phyloP scores from a whole-genome alignment of 2,329 filamentous ascomycete species.

The Coniochaeta sp. region DNA sequence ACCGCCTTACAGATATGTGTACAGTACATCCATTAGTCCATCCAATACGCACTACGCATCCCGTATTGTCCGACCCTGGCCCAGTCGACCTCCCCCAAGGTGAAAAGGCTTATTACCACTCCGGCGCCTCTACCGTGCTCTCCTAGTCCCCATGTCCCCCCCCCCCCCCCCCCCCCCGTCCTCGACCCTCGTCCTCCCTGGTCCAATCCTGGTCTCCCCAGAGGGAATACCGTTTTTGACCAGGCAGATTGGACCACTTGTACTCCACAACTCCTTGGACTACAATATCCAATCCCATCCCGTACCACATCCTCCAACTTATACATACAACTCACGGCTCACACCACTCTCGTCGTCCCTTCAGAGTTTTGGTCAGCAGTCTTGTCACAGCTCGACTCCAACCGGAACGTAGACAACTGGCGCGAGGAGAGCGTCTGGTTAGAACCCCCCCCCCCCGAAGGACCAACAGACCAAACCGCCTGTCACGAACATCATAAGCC shows the following conservation, averaged over 20 bases:
- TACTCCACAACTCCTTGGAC: neutral
- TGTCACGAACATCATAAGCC: neutral
- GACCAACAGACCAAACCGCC: neutral
- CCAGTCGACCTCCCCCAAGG: neutral
- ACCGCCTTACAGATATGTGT: neutral
- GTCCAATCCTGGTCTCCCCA: neutral
- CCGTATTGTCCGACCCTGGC: neutral
- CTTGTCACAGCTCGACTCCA: neutral
- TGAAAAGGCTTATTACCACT: neutral
- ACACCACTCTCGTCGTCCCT: neutral
- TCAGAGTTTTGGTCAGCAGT: neutral
- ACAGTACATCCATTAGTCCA: neutral
- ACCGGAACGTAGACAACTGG: neutral
- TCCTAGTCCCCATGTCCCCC: neutral
- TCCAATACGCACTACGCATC: neutral
- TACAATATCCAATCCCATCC: neutral
- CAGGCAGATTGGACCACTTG: neutral
- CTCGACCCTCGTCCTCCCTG: neutral
- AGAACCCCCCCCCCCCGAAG: neutral
- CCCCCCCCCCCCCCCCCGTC: neutral
- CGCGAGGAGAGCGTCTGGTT: neutral
- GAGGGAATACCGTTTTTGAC: neutral
- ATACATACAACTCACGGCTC: neutral
- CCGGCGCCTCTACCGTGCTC: neutral
- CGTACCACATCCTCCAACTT: neutral